A percentile compares a stretch with the other conserved stretches of the same genome.
Conservation (phyloP, 2,329 filamentous ascomycete species). For the Verticillium klebahnii region DNA sequence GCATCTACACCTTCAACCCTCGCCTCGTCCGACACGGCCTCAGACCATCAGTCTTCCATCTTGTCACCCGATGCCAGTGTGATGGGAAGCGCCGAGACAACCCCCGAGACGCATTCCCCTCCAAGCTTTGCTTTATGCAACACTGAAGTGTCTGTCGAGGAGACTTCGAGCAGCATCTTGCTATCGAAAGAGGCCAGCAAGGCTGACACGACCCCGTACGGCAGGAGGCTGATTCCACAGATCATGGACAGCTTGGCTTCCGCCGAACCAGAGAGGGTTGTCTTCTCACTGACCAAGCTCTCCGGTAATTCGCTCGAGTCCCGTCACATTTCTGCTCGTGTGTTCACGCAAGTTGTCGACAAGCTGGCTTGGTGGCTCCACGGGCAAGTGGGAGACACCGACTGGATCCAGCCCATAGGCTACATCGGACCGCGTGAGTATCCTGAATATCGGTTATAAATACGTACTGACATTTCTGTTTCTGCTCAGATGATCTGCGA, state of each 20-base stretch:
- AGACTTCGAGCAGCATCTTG: neutral
- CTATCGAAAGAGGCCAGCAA: neutral
- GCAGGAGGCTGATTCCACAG: conserved; percentile 20
- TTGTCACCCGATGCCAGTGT: neutral
- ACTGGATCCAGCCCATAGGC: conserved; percentile 16
- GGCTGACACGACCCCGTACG: conserved; percentile 6
- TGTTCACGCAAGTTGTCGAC: conserved; percentile 20
- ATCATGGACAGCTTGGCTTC: conserved; percentile 21
- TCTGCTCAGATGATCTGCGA: conserved; percentile 21
- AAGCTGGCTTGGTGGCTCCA: conserved; percentile 25
- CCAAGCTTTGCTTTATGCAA: neutral
- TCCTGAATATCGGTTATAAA: neutral
- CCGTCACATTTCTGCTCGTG: conserved; percentile 16
- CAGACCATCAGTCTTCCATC: neutral
- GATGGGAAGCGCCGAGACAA: neutral
- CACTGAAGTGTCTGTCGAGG: neutral
- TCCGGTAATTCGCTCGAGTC: conserved; percentile 13
- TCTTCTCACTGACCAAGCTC: conserved; percentile 7
- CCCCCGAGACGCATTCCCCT: neutral
- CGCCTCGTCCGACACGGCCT: neutral
- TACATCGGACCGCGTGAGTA: conserved; percentile 29
- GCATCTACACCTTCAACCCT: neutral
- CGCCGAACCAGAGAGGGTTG: conserved; percentile 17
- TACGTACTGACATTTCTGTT: neutral
- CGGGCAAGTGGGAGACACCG: conserved; percentile 12